Percentiles rank a stretch among this genome's conserved stretches.
These are phyloP conservation scores for Hortaea sp. DNA, from an alignment of 2,329 filamentous ascomycete species.

Conservation along the genomic window DNA sequence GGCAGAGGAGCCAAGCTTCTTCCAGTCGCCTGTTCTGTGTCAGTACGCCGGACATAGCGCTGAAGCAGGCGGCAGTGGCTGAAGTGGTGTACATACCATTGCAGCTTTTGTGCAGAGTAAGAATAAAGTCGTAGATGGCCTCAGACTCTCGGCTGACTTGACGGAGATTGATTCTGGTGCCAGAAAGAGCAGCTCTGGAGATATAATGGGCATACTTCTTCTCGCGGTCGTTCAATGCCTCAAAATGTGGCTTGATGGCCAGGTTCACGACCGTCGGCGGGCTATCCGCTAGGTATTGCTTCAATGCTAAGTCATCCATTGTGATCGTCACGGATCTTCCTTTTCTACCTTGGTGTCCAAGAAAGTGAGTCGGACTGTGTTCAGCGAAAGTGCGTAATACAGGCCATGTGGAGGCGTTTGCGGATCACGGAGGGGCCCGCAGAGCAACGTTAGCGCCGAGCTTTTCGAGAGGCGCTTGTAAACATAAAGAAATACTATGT, in stretches of 20 bases:
- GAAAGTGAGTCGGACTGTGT: too few relatives aligned
- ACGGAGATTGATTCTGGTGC: constrained; percentile 42
- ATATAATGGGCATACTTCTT: constrained; percentile 46
- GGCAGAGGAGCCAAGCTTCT: constrained; percentile 32
- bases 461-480: neutral
- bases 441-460: neutral
- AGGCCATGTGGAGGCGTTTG: neutral
- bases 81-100: constrained; percentile 17
- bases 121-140: constrained; percentile 45
- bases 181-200: constrained; percentile 47
- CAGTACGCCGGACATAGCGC: constrained; percentile 1
- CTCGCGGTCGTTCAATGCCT: constrained; percentile 62
- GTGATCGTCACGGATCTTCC: constrained; percentile 1
- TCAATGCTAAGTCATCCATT: constrained; percentile 36
- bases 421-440: too few relatives aligned
- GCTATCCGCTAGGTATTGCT: constrained; percentile 80
- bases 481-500: neutral
- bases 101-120: constrained; percentile 38
- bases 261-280: constrained; percentile 82
- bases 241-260: constrained; percentile 87
- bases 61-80: neutral
- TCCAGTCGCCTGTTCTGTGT: constrained; percentile 36
- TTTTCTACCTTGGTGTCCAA: too few relatives aligned
- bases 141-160: constrained; percentile 44
- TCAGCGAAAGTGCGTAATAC: too few relatives aligned